Evolutionary conservation across 2,329 filamentous ascomycete genomes (phyloP).

Genomic region (Nothophoma quercina): DNA sequence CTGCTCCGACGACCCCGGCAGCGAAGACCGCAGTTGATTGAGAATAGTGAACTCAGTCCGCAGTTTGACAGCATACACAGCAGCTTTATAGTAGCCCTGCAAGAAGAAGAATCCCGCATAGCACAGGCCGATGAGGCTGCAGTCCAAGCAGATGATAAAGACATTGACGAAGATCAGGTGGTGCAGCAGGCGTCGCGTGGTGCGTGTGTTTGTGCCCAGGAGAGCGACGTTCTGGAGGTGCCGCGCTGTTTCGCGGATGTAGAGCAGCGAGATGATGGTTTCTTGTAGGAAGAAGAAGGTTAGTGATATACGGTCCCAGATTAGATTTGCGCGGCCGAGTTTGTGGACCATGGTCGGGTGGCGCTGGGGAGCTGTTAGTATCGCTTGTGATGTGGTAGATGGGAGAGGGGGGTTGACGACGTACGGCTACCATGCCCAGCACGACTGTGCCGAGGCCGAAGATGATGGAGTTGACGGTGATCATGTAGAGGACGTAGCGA

Average conservation of each 20-base stretch:
- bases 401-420: not conserved
- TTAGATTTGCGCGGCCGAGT: slow-evolving; percentile 19
- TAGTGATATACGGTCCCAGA: slow-evolving; percentile 52
- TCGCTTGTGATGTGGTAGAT: no score
- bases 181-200: slow-evolving; percentile 25
- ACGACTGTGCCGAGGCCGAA: slow-evolving; percentile 62
- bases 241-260: slow-evolving; percentile 60
- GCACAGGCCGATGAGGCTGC: slow-evolving; percentile 49
- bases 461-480: slow-evolving; percentile 61
- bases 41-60: slow-evolving; percentile 63
- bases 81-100: slow-evolving; percentile 49
- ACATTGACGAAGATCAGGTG: slow-evolving; percentile 51
- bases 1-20: slow-evolving; percentile 18
- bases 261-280: slow-evolving; percentile 50
- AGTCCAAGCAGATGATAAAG: slow-evolving; percentile 51
- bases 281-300: slow-evolving; percentile 52
- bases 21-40: slow-evolving; percentile 40
- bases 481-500: slow-evolving; percentile 61
- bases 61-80: slow-evolving; percentile 55
- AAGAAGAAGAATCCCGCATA: slow-evolving; percentile 50
- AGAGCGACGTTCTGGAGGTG: slow-evolving; percentile 40
- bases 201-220: slow-evolving; percentile 21
- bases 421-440: slow-evolving; percentile 59
- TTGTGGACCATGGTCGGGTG: slow-evolving; percentile 19
- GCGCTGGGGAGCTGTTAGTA: slow-evolving; percentile 24